Evolutionary conservation across 1,284 basidiomycete genomes (phyloP).

Genomic region (Moniliella sp.): DNA sequence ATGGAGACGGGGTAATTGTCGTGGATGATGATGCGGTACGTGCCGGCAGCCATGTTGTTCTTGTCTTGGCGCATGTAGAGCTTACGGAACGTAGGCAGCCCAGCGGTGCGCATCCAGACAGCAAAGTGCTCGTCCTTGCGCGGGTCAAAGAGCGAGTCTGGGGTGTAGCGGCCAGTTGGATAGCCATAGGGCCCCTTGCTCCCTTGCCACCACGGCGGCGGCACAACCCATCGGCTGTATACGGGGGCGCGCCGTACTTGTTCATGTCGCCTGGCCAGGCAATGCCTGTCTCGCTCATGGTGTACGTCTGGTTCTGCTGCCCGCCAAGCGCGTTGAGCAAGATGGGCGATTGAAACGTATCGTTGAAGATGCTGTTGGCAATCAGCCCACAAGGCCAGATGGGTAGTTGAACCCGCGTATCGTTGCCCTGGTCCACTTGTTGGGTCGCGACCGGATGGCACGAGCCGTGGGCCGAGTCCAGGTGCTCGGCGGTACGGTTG

Average conservation of each 20-base stretch:
- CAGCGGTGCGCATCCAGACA: slow-evolving; percentile 98
- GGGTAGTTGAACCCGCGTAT: background rate
- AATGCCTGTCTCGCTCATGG: slow-evolving; percentile 59
- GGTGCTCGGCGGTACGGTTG: slow-evolving; percentile 37
- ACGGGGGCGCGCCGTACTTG: slow-evolving; percentile 46
- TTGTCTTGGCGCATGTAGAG: slow-evolving; percentile 75
- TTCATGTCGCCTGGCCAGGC: slow-evolving; percentile 81
- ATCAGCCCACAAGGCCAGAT: slow-evolving; percentile 84
- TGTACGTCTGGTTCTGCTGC: slow-evolving; percentile 38
- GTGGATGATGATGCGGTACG: slow-evolving; percentile 54
- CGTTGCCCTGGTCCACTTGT: slow-evolving; percentile 7
- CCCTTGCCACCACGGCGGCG: slow-evolving; percentile 65
- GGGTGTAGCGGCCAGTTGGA: slow-evolving; percentile 11
- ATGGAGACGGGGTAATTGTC: slow-evolving; percentile 79
- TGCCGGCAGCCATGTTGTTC: slow-evolving; percentile 49
- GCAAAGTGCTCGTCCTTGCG: slow-evolving; percentile 74
- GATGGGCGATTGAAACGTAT: slow-evolving; percentile 53
- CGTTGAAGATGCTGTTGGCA: slow-evolving; percentile 94
- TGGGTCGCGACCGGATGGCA: slow-evolving; percentile 44
- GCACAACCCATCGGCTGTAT: slow-evolving; percentile 44
- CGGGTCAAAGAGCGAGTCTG: slow-evolving; percentile 52
- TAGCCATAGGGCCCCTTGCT: slow-evolving; percentile 8
- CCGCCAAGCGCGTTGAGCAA: slow-evolving; percentile 43
- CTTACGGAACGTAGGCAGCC: slow-evolving; percentile 85
- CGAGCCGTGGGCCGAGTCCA: slow-evolving; percentile 42